Percentiles rank a stretch among this genome's conserved stretches.
phyloP scores from a whole-genome alignment of 768 basidiomycete species.

The Leucocoprinus birnbaumii region DNA sequence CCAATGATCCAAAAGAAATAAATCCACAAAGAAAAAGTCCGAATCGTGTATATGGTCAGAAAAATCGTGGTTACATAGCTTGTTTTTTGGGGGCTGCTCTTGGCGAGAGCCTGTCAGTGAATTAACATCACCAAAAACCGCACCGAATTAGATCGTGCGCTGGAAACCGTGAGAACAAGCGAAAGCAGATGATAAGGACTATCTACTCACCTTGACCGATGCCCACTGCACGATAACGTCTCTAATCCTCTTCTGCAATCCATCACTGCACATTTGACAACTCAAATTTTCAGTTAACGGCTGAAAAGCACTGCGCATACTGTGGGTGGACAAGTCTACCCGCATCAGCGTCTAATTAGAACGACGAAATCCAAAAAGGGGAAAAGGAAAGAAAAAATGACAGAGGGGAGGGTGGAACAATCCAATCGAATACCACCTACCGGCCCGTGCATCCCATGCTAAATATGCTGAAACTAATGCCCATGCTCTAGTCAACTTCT shows the following conservation, averaged over 20 bases:
- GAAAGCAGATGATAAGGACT: too few relatives aligned
- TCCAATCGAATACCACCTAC: slow-evolving; percentile 18
- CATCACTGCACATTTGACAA: slow-evolving; percentile 25
- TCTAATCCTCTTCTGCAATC: slow-evolving; percentile 21
- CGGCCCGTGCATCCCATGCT: slow-evolving; percentile 33
- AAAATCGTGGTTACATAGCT: too few relatives aligned
- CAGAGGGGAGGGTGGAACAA: too few relatives aligned
- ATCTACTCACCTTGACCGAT: slow-evolving; percentile 25
- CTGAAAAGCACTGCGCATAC: slow-evolving; percentile 23
- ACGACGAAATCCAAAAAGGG: background rate
- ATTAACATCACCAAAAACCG: background rate
- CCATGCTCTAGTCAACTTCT: slow-evolving; percentile 35
- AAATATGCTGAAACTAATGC: slow-evolving; percentile 31
- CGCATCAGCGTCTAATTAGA: slow-evolving; percentile 3
- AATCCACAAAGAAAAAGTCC: too few relatives aligned
- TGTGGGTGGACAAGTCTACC: slow-evolving; percentile 24
- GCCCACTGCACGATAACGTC: slow-evolving; percentile 28
- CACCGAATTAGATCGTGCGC: slow-evolving; percentile 4
- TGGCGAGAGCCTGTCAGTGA: too few relatives aligned
- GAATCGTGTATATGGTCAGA: too few relatives aligned
- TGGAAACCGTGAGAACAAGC: background rate
- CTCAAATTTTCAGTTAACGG: slow-evolving; percentile 24
- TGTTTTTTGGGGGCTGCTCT: too few relatives aligned
- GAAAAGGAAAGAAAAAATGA: background rate
- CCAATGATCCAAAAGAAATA: too few relatives aligned